phyloP scores from a whole-genome alignment of 352 stramenopile species.

The Phytophthora hybrid region DNA sequence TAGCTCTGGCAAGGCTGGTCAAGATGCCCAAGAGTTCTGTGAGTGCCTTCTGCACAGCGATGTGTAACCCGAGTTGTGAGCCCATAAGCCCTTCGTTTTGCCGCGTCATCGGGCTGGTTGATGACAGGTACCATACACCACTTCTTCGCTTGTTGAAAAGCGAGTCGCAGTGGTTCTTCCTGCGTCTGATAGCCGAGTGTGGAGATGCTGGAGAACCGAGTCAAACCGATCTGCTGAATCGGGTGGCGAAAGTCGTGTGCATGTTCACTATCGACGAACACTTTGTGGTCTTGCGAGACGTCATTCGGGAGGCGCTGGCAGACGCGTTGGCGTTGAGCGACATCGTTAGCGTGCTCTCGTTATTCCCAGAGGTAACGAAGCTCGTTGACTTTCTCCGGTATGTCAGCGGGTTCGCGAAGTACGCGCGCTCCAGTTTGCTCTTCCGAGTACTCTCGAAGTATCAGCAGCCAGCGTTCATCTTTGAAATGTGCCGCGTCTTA shows the following conservation, averaged over 20 bases:
- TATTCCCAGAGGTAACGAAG: conserved; percentile 47
- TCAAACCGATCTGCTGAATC: conserved; percentile 45
- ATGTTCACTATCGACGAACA: conserved; percentile 45
- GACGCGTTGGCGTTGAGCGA: conserved; percentile 47
- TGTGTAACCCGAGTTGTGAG: conserved; percentile 42
- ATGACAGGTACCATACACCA: conserved; percentile 45
- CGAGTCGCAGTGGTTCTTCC: conserved; percentile 57
- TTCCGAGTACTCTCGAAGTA: conserved; percentile 67
- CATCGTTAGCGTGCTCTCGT: conserved; percentile 59
- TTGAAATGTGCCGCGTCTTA: conserved; percentile 71
- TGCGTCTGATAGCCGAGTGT: conserved; percentile 49
- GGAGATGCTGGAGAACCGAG: conserved; percentile 5
- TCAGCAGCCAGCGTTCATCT: conserved; percentile 60
- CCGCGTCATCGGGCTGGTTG: conserved; percentile 52
- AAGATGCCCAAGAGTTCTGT: conserved; percentile 57
- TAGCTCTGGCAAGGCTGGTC: conserved; percentile 38
- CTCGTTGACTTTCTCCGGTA: conserved; percentile 61
- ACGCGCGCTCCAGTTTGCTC: conserved; percentile 40
- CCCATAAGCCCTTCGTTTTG: conserved; percentile 49
- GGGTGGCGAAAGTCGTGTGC: conserved; percentile 48
- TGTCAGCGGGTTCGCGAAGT: conserved; percentile 45
- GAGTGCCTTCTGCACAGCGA: conserved; percentile 38
- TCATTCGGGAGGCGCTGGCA: conserved; percentile 55
- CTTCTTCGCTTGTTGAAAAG: conserved; percentile 53
- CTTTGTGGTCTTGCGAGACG: conserved; percentile 47